A percentile compares a stretch with the other conserved stretches of the same genome.
Evolutionary conservation across 2,329 filamentous ascomycete species (phyloP).

Genomic region (Aspergillus sp.): DNA sequence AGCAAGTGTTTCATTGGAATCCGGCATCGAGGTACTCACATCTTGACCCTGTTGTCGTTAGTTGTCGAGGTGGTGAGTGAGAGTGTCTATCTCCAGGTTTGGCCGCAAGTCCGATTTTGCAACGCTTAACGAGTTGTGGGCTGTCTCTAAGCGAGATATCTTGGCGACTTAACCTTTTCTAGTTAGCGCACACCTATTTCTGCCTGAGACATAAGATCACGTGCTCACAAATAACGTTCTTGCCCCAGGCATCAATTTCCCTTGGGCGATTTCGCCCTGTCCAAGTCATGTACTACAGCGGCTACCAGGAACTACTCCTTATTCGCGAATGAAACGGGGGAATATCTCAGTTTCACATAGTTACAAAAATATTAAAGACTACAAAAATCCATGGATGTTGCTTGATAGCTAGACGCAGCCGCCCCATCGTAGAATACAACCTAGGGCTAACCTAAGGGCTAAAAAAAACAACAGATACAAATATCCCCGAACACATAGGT

Average conservation of each 20-base stretch:
- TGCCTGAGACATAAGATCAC: conserved; percentile 15
- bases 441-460: conserved; percentile 11
- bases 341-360: not conserved
- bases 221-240: not conserved
- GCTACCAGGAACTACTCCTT: too few relatives aligned
- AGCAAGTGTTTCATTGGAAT: not conserved
- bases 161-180: conserved; percentile 14
- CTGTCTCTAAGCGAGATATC: conserved; percentile 41
- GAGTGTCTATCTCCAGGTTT: conserved; percentile 41
- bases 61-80: conserved; percentile 45
- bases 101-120: conserved; percentile 39
- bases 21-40: conserved; percentile 37
- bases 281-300: too few relatives aligned
- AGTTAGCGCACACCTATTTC: not conserved
- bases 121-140: conserved; percentile 43
- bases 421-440: conserved; percentile 25
- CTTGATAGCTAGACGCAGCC: conserved; percentile 1
- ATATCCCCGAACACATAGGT: conserved; percentile 11
- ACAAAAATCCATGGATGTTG: not conserved
- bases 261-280: too few relatives aligned
- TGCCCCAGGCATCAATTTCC: not conserved
- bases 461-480: conserved; percentile 16
- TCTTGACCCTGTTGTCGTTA: conserved; percentile 51
- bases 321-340: not conserved
- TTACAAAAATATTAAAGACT: not conserved